Base-by-base conservation (phyloP, 2,329 filamentous ascomycete genomes). In the Botryotinia globosa region DNA sequence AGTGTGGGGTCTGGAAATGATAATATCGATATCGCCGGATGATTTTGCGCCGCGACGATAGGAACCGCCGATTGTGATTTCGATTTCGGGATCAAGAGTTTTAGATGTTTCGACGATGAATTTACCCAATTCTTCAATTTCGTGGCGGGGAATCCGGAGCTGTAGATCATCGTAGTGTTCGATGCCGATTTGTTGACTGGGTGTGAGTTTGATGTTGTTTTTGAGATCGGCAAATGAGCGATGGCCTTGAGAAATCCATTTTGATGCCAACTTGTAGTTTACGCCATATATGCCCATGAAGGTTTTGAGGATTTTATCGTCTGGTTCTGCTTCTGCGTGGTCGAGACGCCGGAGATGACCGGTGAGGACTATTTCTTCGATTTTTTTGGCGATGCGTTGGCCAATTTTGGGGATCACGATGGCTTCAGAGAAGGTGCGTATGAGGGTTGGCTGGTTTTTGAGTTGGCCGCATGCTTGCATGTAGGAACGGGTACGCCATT, bases 311-410 rank as follows among this genome's bases (percentile, higher is more conserved):
- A 88, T 82, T 25, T 85, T 82, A 75, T 94, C 89, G n/a, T 86
- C 84, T 0, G 91, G 88, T 64, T 97, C 91, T 4, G 85, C 82
- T 71, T 87, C 87, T 0, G 92, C 88, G 77, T 90, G 89, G 48
- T 97, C 91, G 0, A 98, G 85, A 54, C 91, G 87, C 59, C 87
- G 87, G 0, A 98, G 86, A 39, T 86, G 85, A 77, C 93, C 87
- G 0, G 93, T 97, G 56, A 86, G 85, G 3, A 89, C 92, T 61
- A 98, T 97, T 80, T 98, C 95, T 78, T 96, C 93, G 75, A 98
- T 96, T 81, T 97, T 97, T 39, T 87, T 85, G 0, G 94, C 94
- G 1, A 98, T 83, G 1, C 92, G 87, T 18, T 85, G 78, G 12
- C 94, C 94, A 51, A 98, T 89, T 73, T 86, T 87, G 0, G 89